These are phyloP conservation scores for Trichosporon coremiiforme DNA, from an alignment of 1,284 basidiomycete genomes.

Conservation along the genomic window DNA sequence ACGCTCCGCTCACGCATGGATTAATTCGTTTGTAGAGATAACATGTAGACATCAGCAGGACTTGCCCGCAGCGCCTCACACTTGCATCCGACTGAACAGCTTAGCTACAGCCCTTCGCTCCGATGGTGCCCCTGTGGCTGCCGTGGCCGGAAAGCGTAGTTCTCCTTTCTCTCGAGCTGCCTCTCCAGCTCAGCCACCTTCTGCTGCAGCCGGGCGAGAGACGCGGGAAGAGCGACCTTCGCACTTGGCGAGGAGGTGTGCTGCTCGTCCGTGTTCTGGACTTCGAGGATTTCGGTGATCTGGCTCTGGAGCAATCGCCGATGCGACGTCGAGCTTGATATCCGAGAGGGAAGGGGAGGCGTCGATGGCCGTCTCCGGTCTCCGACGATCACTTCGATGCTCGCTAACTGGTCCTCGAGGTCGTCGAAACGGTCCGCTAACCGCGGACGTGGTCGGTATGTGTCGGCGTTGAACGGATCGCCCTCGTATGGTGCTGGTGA, in stretches of 20 bases:
- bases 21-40: slow-evolving; percentile 55
- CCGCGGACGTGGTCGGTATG: background rate
- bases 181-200: background rate
- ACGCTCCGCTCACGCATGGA: slow-evolving; percentile 90
- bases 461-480: slow-evolving; percentile 3
- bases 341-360: background rate
- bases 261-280: background rate
- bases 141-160: background rate
- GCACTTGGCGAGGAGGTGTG: background rate
- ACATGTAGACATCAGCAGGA: slow-evolving; percentile 29
- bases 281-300: background rate
- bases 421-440: background rate
- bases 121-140: background rate
- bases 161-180: background rate
- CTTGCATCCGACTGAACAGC: background rate
- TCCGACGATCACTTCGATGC: background rate
- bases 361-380: background rate
- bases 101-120: background rate
- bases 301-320: background rate
- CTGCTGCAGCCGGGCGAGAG: background rate
- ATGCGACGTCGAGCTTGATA: background rate
- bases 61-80: background rate
- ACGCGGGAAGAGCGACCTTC: background rate
- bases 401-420: background rate
- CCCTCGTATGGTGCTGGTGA: background rate